These are phyloP conservation scores for Lachancea nothofagi DNA, from an alignment of 805 yeast species.

Conservation along the genomic window DNA sequence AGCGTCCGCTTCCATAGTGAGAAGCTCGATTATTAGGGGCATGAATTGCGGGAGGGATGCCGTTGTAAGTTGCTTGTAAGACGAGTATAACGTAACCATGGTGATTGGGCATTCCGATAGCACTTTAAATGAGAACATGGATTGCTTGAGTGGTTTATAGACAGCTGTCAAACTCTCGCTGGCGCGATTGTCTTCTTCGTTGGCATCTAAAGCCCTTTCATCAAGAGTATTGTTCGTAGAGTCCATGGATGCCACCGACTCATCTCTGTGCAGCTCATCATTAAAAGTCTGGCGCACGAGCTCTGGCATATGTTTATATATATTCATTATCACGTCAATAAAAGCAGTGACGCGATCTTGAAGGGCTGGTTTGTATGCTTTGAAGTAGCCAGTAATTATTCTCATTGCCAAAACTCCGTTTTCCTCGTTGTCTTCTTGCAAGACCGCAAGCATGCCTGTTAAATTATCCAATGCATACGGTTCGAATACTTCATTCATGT, in stretches of 20 bases:
- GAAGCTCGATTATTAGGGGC: slow-evolving; percentile 72
- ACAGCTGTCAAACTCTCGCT: slow-evolving; percentile 7
- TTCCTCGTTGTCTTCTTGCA: slow-evolving; percentile 84
- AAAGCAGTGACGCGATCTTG: slow-evolving; percentile 73
- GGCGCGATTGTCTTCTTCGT: slow-evolving; percentile 9
- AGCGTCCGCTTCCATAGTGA: slow-evolving; percentile 74
- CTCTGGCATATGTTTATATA: slow-evolving; percentile 74
- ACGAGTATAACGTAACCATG: slow-evolving; percentile 84
- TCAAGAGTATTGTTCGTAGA: slow-evolving; percentile 6
- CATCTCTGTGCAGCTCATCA: slow-evolving; percentile 13
- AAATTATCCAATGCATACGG: slow-evolving; percentile 60
- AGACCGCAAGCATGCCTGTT: slow-evolving; percentile 49
- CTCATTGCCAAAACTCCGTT: slow-evolving; percentile 91
- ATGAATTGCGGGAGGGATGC: slow-evolving; percentile 69
- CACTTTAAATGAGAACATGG: slow-evolving; percentile 82
- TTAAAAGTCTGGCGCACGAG: slow-evolving; percentile 69
- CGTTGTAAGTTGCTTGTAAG: slow-evolving; percentile 71
- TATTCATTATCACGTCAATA: slow-evolving; percentile 63
- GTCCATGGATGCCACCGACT: slow-evolving; percentile 4
- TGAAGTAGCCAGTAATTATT: slow-evolving; percentile 76
- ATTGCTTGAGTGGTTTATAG: slow-evolving; percentile 51
- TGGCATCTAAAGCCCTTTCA: slow-evolving; percentile 8
- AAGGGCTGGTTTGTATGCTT: slow-evolving; percentile 67
- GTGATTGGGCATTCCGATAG: slow-evolving; percentile 96
- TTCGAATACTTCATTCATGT: slow-evolving; percentile 75